Evolutionary conservation across 2,329 filamentous ascomycete species (phyloP).

Genomic region (Trichothecium sympodiale): DNA sequence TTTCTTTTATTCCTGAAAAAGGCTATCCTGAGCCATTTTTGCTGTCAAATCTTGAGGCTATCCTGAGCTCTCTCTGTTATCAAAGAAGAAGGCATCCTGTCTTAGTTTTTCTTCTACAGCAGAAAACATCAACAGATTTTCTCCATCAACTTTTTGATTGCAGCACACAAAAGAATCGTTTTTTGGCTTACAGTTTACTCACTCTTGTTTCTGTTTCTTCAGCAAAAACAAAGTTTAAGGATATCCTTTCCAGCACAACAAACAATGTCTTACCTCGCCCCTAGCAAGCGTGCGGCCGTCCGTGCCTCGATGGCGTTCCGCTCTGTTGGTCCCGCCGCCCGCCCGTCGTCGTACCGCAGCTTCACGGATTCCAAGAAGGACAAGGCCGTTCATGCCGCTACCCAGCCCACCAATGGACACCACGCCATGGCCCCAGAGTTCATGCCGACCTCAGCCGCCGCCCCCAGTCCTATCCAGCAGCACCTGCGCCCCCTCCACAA

Average conservation of each 20-base stretch:
- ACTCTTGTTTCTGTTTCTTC: no score
- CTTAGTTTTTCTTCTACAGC: no score
- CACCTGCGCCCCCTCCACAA: conserved; percentile 5
- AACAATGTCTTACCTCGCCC: conserved; percentile 4
- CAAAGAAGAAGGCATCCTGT: no score
- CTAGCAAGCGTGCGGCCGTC: conserved; percentile 3
- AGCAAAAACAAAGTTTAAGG: no score
- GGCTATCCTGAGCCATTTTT: conserved; percentile 5
- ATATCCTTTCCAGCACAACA: neutral
- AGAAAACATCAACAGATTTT: no score
- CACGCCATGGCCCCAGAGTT: conserved; percentile 2
- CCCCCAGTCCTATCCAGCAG: neutral
- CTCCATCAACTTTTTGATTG: no score
- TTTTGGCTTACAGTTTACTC: no score
- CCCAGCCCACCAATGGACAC: conserved; percentile 4
- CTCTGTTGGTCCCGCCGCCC: neutral
- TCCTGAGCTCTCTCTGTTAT: no score
- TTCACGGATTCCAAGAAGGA: conserved; percentile 8
- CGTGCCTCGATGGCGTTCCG: conserved; percentile 2
- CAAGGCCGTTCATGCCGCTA: conserved; percentile 10
- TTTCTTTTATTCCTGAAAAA: neutral
- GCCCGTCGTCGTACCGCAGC: neutral
- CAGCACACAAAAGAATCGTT: no score
- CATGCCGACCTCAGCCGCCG: neutral
- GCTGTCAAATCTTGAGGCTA: neutral